A percentile compares a stretch with the other conserved stretches of the same genome.
These are phyloP conservation scores for Nemania abortiva DNA, from an alignment of 2,329 filamentous ascomycete genomes.

Conservation along the genomic window DNA sequence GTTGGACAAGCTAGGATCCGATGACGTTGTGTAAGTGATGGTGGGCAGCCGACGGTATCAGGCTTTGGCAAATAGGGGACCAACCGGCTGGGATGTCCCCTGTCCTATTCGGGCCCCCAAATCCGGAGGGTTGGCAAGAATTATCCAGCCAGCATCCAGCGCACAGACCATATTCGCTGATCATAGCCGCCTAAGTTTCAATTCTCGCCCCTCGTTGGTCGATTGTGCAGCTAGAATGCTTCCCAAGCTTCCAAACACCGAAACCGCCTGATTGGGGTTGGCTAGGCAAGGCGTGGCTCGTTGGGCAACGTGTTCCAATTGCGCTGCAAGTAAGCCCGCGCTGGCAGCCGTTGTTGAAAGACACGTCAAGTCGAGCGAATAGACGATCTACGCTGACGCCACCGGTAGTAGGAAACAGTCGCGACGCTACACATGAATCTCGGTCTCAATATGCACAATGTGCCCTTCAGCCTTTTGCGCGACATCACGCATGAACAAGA, in stretches of 20 bases:
- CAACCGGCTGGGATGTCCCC: slow-evolving; percentile 32
- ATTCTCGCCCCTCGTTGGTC: slow-evolving; percentile 32
- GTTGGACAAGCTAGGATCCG: slow-evolving; percentile 35
- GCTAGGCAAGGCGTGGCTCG: slow-evolving; percentile 31
- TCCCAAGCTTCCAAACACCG: slow-evolving; percentile 16
- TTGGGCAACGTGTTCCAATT: slow-evolving; percentile 39
- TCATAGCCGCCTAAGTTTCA: slow-evolving; percentile 31
- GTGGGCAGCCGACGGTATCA: slow-evolving; percentile 41
- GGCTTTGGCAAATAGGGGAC: slow-evolving; percentile 30
- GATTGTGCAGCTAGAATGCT: slow-evolving; percentile 20
- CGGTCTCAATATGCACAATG: slow-evolving; percentile 27
- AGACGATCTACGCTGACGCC: slow-evolving; percentile 21
- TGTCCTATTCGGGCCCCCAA: not conserved
- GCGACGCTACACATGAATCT: slow-evolving; percentile 13
- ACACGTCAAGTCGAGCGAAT: slow-evolving; percentile 29
- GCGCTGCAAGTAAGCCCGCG: slow-evolving; percentile 33
- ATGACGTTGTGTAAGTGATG: slow-evolving; percentile 35
- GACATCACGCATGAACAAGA: slow-evolving; percentile 28
- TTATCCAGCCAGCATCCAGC: not conserved
- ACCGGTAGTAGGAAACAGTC: slow-evolving; percentile 21
- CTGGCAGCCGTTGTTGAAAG: slow-evolving; percentile 25
- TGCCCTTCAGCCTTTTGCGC: slow-evolving; percentile 34
- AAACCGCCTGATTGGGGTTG: slow-evolving; percentile 17
- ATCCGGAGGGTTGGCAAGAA: not conserved
- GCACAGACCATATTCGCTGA: slow-evolving; percentile 33